Conservation (phyloP, 1,139 yeast species). For the Magnusiomyces clavatus region DNA sequence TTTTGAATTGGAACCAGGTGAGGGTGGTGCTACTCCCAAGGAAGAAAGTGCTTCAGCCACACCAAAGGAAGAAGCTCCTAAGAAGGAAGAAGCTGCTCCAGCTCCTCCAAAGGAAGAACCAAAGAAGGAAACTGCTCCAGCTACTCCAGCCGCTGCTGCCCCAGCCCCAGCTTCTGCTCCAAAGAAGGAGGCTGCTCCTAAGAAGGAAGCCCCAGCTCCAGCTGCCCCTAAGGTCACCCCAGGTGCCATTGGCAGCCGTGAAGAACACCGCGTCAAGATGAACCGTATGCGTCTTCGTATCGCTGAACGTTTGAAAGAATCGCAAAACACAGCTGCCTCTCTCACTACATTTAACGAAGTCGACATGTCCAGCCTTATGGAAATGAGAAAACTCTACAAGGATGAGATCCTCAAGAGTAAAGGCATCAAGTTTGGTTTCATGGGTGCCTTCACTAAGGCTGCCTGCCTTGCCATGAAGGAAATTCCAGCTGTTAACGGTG, state of each 20-base stretch:
- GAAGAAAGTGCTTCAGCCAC: constrained; percentile 21
- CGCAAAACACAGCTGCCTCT: constrained; percentile 98
- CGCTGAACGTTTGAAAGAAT: constrained; percentile 98
- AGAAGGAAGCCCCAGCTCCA: constrained; percentile 30
- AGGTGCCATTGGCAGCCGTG: constrained; percentile 56
- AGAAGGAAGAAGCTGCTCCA: constrained; percentile 24
- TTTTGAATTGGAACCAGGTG: constrained; percentile 86
- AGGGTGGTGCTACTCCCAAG: constrained; percentile 42
- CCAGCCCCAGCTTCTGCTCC: constrained; percentile 22
- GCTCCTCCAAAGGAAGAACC: constrained; percentile 22
- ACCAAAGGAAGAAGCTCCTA: constrained; percentile 26
- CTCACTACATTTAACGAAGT: constrained; percentile 97
- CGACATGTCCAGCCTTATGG: constrained; percentile 88
- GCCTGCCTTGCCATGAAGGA: constrained; percentile 89
- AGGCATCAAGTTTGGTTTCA: constrained; percentile 94
- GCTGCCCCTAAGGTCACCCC: constrained; percentile 33
- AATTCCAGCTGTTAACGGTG: constrained; percentile 90
- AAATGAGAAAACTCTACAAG: constrained; percentile 93
- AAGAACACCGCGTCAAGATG: constrained; percentile 93
- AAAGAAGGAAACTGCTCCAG: constrained; percentile 16
- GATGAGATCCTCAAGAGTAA: constrained; percentile 93
- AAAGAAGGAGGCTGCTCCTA: constrained; percentile 20
- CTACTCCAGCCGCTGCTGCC: constrained; percentile 19
- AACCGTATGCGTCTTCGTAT: constrained; percentile 99
- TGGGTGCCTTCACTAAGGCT: constrained; percentile 98